Evolutionary conservation across 768 basidiomycete species (phyloP).

Genomic region (Russula foetens): DNA sequence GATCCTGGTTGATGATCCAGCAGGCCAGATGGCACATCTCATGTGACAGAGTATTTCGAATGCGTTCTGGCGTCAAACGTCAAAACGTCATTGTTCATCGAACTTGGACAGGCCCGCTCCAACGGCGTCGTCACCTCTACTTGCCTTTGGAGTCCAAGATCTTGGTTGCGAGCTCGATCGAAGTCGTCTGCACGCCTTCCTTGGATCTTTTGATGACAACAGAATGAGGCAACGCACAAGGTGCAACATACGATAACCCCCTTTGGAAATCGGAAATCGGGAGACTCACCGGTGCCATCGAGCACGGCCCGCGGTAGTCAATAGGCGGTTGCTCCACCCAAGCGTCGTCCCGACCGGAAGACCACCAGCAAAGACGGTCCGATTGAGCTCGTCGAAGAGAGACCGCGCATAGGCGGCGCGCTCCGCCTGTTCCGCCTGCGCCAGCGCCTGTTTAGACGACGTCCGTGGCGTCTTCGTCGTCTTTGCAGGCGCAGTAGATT

Average conservation of each 20-base stretch:
- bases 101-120: background rate
- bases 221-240: background rate
- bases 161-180: conserved; percentile 77
- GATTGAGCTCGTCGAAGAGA: conserved; percentile 19
- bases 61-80: conserved; percentile 48
- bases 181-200: conserved; percentile 48
- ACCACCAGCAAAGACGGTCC: conserved; percentile 11
- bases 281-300: conserved; percentile 19
- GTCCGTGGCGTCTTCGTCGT: conserved; percentile 16
- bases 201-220: conserved; percentile 34
- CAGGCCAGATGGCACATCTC: conserved; percentile 91
- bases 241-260: background rate
- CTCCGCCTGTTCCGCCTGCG: conserved; percentile 14
- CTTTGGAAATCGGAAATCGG: background rate
- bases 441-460: conserved; percentile 16
- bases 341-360: conserved; percentile 13
- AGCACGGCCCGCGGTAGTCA: conserved; percentile 20
- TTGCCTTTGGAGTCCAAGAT: conserved; percentile 70
- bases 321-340: conserved; percentile 17
- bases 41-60: conserved; percentile 76
- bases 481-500: conserved; percentile 3
- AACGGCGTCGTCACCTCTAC: conserved; percentile 4
- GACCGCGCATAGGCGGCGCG: conserved; percentile 16
- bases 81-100: background rate
- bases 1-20: conserved; percentile 69